A percentile compares a stretch with the other conserved stretches of the same genome.
Evolutionary conservation across 2,329 filamentous ascomycete species (phyloP).

Genomic region (Exophiala lecanii-corni): DNA sequence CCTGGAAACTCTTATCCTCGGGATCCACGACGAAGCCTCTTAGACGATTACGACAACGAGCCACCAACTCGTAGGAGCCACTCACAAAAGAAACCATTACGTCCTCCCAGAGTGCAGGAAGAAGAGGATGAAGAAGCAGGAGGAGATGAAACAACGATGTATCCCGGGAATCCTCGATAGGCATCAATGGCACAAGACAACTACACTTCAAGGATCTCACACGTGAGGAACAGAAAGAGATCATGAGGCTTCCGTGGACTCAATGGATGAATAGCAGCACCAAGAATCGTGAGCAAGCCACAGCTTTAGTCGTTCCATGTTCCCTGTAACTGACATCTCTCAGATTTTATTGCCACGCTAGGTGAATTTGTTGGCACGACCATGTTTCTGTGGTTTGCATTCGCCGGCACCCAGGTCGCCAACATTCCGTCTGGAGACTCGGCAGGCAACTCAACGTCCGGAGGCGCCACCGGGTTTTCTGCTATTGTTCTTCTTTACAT

Average conservation of each 20-base stretch:
- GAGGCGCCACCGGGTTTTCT: neutral
- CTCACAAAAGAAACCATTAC: neutral
- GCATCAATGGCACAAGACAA: neutral
- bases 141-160: neutral
- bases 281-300: conserved; percentile 34
- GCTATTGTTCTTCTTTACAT: conserved; percentile 25
- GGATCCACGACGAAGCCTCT: neutral
- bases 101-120: neutral
- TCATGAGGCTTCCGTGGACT: conserved; percentile 43
- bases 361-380: conserved; percentile 52
- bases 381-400: conserved; percentile 46
- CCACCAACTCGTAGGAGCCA: neutral
- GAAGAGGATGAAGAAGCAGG: neutral
- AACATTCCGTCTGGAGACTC: conserved; percentile 25
- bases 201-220: conserved; percentile 35
- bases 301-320: neutral
- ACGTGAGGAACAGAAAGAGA: conserved; percentile 39
- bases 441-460: conserved; percentile 11
- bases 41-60: conserved; percentile 5
- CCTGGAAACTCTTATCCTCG: neutral
- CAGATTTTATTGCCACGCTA: conserved; percentile 38
- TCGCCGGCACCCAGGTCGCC: conserved; percentile 43
- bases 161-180: neutral
- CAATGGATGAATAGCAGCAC: conserved; percentile 46
- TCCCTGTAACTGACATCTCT: neutral